Evolutionary conservation across 805 yeast species (phyloP).

Genomic region (Jamesozyma lodderae): DNA sequence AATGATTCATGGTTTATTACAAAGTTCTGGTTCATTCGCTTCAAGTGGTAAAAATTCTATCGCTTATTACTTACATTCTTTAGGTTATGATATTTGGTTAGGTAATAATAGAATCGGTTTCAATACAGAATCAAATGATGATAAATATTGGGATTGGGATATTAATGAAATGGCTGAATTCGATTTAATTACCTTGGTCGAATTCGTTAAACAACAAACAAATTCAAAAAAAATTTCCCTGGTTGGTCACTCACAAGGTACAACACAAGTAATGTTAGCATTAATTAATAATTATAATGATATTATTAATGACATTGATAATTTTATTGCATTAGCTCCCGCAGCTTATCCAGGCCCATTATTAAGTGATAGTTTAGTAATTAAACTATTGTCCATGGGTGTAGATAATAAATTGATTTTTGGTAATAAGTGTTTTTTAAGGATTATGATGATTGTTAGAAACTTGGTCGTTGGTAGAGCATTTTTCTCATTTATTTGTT

Average conservation of each 20-base stretch:
- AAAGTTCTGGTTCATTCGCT: constrained; percentile 77
- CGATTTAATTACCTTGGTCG: constrained; percentile 68
- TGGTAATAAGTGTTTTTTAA: constrained; percentile 71
- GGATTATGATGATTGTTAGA: constrained; percentile 58
- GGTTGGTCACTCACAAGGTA: constrained; percentile 88
- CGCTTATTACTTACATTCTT: constrained; percentile 44
- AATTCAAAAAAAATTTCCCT: constrained; percentile 42
- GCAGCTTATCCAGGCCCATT: constrained; percentile 83
- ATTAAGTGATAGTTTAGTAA: constrained; percentile 50
- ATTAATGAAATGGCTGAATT: constrained; percentile 66
- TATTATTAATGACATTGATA: constrained; percentile 47
- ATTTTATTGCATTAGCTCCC: constrained; percentile 75
- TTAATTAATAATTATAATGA: constrained; percentile 34
- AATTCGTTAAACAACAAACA: constrained; percentile 42
- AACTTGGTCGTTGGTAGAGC: constrained; percentile 38
- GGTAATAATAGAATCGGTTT: constrained; percentile 90
- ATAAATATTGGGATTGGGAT: constrained; percentile 86
- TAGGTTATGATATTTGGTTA: constrained; percentile 81
- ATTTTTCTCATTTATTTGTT: constrained; percentile 55
- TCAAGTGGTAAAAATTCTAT: constrained; percentile 72
- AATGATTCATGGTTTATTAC: constrained; percentile 77
- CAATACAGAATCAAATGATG: constrained; percentile 38
- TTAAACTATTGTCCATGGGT: constrained; percentile 46
- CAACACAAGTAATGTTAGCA: constrained; percentile 71
- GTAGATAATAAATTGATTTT: constrained; percentile 44